Evolutionary conservation across 2,329 filamentous ascomycete species (phyloP).

Genomic region (Mollisiaceae sp.): DNA sequence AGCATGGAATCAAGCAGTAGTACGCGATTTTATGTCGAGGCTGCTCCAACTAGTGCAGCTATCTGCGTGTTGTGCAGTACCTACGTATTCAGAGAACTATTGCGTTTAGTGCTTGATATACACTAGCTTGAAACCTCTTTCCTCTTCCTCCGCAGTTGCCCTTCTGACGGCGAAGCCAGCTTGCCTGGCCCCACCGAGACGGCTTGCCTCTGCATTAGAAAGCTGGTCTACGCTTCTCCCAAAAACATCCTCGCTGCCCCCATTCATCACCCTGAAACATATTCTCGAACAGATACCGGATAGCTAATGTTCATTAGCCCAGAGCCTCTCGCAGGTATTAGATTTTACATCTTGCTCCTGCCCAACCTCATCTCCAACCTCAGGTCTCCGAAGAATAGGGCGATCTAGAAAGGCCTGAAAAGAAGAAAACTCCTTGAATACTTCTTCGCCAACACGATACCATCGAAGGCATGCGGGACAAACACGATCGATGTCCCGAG

Average conservation of each 20-base stretch:
- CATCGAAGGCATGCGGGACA: too few species aligned
- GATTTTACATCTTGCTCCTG: too few species aligned
- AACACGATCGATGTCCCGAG: too few species aligned
- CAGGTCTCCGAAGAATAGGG: too few species aligned
- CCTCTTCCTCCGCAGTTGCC: neutral
- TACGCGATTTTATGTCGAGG: neutral
- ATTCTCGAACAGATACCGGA: neutral
- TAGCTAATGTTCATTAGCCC: neutral
- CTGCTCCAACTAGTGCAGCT: too few species aligned
- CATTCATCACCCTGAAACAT: neutral
- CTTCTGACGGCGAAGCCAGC: neutral
- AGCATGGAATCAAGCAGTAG: neutral
- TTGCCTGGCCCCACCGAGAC: neutral
- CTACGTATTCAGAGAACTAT: neutral
- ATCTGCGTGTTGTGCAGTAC: neutral
- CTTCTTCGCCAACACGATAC: too few species aligned
- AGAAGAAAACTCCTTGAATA: too few species aligned
- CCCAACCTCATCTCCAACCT: too few species aligned
- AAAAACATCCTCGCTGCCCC: neutral
- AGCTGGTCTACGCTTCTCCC: neutral
- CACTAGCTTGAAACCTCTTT: neutral
- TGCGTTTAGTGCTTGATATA: neutral
- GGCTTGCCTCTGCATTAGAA: neutral
- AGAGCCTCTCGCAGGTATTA: neutral
- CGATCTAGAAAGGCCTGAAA: too few species aligned